These are phyloP conservation scores for Lyophyllum decastes DNA, from an alignment of 768 basidiomycete species.

Conservation along the genomic window DNA sequence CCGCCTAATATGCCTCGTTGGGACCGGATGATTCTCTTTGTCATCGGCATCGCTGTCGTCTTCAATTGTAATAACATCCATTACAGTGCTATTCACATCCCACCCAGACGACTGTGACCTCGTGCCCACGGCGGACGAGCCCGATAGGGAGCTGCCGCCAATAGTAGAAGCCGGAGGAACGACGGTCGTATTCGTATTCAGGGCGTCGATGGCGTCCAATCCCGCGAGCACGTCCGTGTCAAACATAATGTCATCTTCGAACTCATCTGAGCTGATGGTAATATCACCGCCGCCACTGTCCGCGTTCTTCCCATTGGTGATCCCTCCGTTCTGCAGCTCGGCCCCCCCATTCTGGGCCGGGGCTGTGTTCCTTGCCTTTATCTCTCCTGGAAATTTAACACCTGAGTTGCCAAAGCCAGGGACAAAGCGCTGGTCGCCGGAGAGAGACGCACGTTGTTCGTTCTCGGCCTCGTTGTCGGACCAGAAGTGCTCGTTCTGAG, in stretches of 20 bases:
- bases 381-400: constrained; percentile 8
- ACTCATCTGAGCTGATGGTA: constrained; percentile 16
- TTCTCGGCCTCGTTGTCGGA: constrained; percentile 6
- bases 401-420: neutral
- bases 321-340: neutral
- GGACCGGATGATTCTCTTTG: constrained; percentile 62
- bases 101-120: neutral
- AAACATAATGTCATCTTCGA: constrained; percentile 21
- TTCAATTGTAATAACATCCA: constrained; percentile 39
- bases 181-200: neutral
- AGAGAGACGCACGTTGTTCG: constrained; percentile 8
- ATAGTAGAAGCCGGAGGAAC: constrained; percentile 3
- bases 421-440: constrained; percentile 3
- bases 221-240: constrained; percentile 30
- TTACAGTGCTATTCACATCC: neutral
- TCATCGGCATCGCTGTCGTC: constrained; percentile 54
- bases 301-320: neutral
- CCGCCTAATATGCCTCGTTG: constrained; percentile 50
- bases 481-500: constrained; percentile 19
- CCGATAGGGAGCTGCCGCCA: neutral
- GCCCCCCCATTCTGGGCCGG: too few relatives aligned
- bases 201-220: constrained; percentile 29
- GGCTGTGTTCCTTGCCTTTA: neutral
- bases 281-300: neutral
- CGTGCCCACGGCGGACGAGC: constrained; percentile 1